Base-by-base conservation (phyloP, 148 eudicot species). In the Rhododendron griersonianum region DNA sequence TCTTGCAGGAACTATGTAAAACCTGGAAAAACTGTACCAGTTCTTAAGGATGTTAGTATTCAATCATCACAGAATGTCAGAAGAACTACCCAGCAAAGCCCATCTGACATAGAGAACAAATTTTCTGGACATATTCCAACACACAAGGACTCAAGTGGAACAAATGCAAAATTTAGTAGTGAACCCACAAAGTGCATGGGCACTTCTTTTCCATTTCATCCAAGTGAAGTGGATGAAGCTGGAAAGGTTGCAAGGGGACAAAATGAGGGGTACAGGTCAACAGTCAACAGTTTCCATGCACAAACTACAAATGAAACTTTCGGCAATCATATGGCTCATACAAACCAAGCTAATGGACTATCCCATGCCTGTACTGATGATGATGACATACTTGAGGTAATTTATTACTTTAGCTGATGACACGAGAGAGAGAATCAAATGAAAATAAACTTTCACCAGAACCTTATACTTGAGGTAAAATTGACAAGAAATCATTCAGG, bases 351-450 rank as follows among this genome's bases (percentile, higher is more conserved):
- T 35, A 91, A 85, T 30, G 92, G 69, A 81, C 87, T 88, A 77
- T 76, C 77, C 81, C 47, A 86, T 80, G 92, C 87, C 86, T 87
- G 18, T 87, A 41, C 85, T 45, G 87, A 84, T 85, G 99, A 97
- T 67, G 99, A 98, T 93, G 98, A 94, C 89, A 89, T 98, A 86
- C 93, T 98, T 81, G 93, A 88, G 98, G 99, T 98, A 93, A 89
- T 83, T 84, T 35, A 84, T 86, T 65, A 8, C 50, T 19, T 48
- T 63, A 35, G 48, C 45, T 67, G 48, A 45, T 41, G 7, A 74
- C 78, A 28, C n/a, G 2, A 13, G 67, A 30, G 23, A 30, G 44
- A 76, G 55, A n/a, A 19, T 19, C 85, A 83, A 82, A 35, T 11
- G 15, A 15, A 25, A 45, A 25, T 45, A 55, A 73, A 1, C 13